Base-by-base conservation (phyloP, 2,329 filamentous ascomycete species). In the Sporothrix dimorphospora region DNA sequence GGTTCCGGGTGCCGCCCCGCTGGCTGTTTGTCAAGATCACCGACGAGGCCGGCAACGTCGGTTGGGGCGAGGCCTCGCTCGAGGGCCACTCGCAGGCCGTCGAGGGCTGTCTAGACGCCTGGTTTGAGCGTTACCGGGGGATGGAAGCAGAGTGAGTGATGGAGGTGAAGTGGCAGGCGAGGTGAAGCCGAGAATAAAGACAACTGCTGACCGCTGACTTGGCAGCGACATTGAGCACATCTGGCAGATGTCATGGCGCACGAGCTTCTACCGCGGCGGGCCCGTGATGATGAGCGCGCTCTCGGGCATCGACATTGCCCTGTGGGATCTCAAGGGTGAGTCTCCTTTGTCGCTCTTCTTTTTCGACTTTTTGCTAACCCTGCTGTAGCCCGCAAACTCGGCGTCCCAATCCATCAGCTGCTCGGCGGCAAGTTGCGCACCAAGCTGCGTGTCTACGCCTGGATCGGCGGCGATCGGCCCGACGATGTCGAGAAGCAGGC, bases 251-350 rank as follows among this genome's bases (percentile, higher is more conserved):
- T 85, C 86, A 66, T 92, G 88, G 86, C 85, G 90, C 67, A 79
- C 85, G 21, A 88, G 88, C 24, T 92, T 92, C 81, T 92, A 92
- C 80, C 85, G 90, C 53, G 90, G 90, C 19, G 90, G 90, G 0
- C 88, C 90, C 0, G 90, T 92, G 51, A 88, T 92, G 79, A 92
- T 92, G 89, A 90, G 87, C 75, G 90, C 90, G 3, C 81, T 92
- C n/a, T 86, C 89, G 3, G 90, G 90, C 14, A 87, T 92, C 73
- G 90, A 92, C 78, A 92, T 92, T 78, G 90, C 90, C 0, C 81
- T 92, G 11, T 92, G 90, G 90, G 90, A 92, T 79, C 81, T 92
- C 55, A 91, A 92, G 80, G 55, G 55, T 57, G 14, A n/a, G n/a
- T n/a, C n/a, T n/a, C n/a, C n/a, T n/a, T n/a, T n/a, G n/a, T n/a